Evolutionary conservation across 345 rosid species (phyloP), one percentile per base, ranked within the genome.

Genomic region (Raphanus sativus): DNA sequence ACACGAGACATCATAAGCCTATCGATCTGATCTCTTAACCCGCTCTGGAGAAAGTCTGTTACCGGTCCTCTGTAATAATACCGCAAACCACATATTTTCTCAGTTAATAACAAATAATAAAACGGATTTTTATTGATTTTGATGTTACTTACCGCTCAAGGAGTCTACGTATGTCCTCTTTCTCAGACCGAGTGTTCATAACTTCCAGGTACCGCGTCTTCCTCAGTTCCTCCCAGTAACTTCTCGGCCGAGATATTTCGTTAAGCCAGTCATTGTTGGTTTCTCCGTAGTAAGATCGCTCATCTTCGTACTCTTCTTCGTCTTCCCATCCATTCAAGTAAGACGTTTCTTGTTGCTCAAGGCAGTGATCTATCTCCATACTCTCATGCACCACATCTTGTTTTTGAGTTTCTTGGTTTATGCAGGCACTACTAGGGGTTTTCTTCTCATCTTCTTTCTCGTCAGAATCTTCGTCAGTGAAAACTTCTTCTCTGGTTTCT

Each of bases 211-310:
- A 95, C 89, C 99, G 83, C 1, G 84, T 82, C 70, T 84, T 82
- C 80, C 98, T 85, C 6, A 74, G 83, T 34, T 81, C 85, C 76
- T 95, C 99, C 99, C 99, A 95, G 62, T 86, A 88, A 78, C 96
- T 89, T 42, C 89, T 80, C 0, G 99, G 99, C 15, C 98, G 86
- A 68, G 91, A 79, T 76, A 95, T 90, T 48, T 87, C 91, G 8
- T 65, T 77, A 62, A 87, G 81, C 98, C 98, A 92, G 63, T 92
- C 91, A 70, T 86, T 75, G 33, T 70, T 81, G 12, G 69, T 33
- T 56, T 77, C 85, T 7, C 52, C 78, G 26, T 77, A 62, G 56
- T 6, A 80, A 48, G 55, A 48, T 32, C 69, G 76, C 17, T 80
- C 79, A 32, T 80, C 75, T 67, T 69, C 82, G n/a, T 69, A 80